These are phyloP conservation scores for Yarrowia sp. DNA, from an alignment of 805 yeast species.

Conservation along the genomic window DNA sequence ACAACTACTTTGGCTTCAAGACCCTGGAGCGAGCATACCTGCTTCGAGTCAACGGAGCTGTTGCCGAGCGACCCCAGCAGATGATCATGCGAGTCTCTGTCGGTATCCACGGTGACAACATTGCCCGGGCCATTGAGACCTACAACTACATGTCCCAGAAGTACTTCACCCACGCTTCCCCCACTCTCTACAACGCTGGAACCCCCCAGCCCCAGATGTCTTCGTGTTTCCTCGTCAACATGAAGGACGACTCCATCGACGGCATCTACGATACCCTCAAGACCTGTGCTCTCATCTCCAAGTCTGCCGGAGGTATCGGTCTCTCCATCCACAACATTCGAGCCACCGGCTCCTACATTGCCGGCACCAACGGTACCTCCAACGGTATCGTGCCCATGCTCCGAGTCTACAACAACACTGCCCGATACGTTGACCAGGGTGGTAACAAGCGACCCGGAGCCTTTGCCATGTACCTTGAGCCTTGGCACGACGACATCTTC, in stretches of 20 bases:
- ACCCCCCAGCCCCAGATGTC: conserved; percentile 82
- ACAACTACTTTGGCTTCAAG: conserved; percentile 85
- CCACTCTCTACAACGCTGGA: conserved; percentile 92
- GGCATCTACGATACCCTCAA: conserved; percentile 90
- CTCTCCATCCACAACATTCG: conserved; percentile 84
- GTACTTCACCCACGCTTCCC: conserved; percentile 91
- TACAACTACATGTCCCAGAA: conserved; percentile 83
- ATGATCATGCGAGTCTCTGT: conserved; percentile 86
- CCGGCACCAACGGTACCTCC: conserved; percentile 90
- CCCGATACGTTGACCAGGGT: conserved; percentile 97
- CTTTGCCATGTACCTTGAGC: conserved; percentile 87
- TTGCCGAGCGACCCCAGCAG: conserved; percentile 92
- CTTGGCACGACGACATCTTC: conserved; percentile 94
- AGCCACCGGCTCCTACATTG: conserved; percentile 79
- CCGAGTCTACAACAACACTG: conserved; percentile 91
- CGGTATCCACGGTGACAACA: conserved; percentile 77
- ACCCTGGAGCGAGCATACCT: conserved; percentile 89
- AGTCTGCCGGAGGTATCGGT: conserved; percentile 96
- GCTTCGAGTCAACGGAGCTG: conserved; percentile 57
- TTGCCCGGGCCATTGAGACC: conserved; percentile 70
- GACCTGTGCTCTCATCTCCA: conserved; percentile 84
- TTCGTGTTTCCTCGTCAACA: conserved; percentile 86
- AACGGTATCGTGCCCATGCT: conserved; percentile 96
- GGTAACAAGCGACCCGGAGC: conserved; percentile 99
- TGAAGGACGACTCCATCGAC: conserved; percentile 92